Conservation (phyloP, 257 asterid species). For the Dorcoceras hygrometricum region DNA sequence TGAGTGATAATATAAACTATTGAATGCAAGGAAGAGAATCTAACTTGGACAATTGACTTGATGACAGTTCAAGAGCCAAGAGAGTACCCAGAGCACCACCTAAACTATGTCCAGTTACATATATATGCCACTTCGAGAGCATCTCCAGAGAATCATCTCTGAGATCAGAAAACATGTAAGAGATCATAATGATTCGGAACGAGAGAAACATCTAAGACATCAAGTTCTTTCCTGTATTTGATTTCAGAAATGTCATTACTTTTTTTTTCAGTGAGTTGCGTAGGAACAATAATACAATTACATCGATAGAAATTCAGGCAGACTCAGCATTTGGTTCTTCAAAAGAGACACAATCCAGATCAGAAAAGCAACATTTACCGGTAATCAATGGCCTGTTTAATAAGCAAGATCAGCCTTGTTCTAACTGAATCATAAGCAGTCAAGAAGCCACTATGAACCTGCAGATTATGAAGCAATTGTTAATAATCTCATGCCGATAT, state of each 20-base stretch:
- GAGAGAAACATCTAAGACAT: not conserved
- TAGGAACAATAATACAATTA: not conserved
- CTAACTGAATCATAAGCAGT: constrained; percentile 95
- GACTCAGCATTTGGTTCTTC: constrained; percentile 10
- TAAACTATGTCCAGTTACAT: constrained; percentile 93
- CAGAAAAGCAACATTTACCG: constrained; percentile 38
- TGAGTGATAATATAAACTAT: not conserved
- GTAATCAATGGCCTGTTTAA: constrained; percentile 74
- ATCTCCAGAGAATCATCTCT: constrained; percentile 55
- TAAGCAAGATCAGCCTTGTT: constrained; percentile 69
- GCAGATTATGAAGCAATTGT: constrained; percentile 27
- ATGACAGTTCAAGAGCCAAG: constrained; percentile 79
- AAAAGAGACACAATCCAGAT: not conserved
- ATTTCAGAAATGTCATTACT: not conserved
- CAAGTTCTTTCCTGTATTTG: not conserved
- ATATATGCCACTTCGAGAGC: constrained; percentile 72
- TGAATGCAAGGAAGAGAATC: constrained; percentile 29
- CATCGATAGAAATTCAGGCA: not conserved
- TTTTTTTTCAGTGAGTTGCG: not conserved
- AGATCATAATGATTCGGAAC: not conserved
- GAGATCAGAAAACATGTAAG: constrained; percentile 26
- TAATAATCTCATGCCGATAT: constrained; percentile 22
- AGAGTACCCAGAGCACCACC: constrained; percentile 99
- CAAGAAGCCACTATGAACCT: constrained; percentile 96
- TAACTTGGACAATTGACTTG: constrained; percentile 87